phyloP scores from a whole-genome alignment of 129 eudicot genomes.

The Pittosporum tobira region DNA sequence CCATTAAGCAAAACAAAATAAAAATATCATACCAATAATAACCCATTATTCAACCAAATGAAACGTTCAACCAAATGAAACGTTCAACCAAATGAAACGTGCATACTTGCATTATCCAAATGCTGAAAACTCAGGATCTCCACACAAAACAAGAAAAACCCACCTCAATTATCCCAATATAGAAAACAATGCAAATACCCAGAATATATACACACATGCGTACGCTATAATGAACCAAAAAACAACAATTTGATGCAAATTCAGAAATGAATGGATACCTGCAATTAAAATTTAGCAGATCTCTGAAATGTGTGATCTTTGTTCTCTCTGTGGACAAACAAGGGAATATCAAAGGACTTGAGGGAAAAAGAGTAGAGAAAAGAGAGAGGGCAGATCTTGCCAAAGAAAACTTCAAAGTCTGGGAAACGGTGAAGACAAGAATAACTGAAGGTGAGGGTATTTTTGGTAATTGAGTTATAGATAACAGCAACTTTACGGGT shows the following conservation, averaged over 20 bases:
- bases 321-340: background rate
- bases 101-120: background rate
- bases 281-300: slow-evolving; percentile 11
- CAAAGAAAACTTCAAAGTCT: slow-evolving; percentile 3
- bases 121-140: slow-evolving; percentile 2
- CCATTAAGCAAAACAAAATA: slow-evolving; percentile 3
- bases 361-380: background rate
- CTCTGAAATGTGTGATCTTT: background rate
- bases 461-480: too few species aligned
- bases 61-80: background rate
- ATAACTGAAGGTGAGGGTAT: too few species aligned
- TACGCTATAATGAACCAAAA: background rate
- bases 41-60: background rate
- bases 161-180: background rate
- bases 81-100: background rate
- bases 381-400: slow-evolving; percentile 8
- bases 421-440: too few species aligned
- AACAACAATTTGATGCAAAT: background rate
- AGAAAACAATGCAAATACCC: background rate
- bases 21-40: background rate
- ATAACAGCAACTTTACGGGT: too few species aligned
- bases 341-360: slow-evolving; percentile 1
- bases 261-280: slow-evolving; percentile 6
- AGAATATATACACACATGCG: background rate
- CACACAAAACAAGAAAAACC: background rate